Conservation (phyloP, 257 asterid species). For the Nicotiana noctiflora region DNA sequence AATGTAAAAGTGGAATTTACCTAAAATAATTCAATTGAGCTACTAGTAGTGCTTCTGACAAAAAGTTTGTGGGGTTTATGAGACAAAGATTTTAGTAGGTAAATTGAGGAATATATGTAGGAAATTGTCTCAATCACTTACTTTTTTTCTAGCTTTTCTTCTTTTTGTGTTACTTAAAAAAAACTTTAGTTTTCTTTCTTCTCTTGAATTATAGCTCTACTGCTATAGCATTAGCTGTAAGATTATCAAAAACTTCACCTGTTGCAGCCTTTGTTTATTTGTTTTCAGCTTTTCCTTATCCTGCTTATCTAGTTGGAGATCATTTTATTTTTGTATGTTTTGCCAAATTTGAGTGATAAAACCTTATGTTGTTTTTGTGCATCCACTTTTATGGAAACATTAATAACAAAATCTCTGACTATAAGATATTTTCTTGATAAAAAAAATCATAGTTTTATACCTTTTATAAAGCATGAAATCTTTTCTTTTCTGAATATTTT, state of each 20-base stretch:
- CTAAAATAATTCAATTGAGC: slow-evolving; percentile 9
- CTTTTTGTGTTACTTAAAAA: not conserved
- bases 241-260: slow-evolving; percentile 17
- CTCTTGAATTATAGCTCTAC: slow-evolving; percentile 36
- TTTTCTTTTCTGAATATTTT: not conserved
- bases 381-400: not conserved
- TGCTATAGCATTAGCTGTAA: slow-evolving; percentile 44
- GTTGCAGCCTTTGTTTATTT: slow-evolving; percentile 37
- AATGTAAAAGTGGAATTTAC: not conserved
- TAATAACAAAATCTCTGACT: not conserved
- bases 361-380: slow-evolving; percentile 19
- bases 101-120: slow-evolving; percentile 24
- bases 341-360: slow-evolving; percentile 44
- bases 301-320: slow-evolving; percentile 34
- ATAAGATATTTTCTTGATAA: not conserved
- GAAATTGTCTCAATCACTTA: slow-evolving; percentile 29
- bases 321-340: slow-evolving; percentile 15
- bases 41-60: slow-evolving; percentile 15
- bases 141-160: slow-evolving; percentile 11
- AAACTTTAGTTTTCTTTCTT: slow-evolving; percentile 24
- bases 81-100: slow-evolving; percentile 20
- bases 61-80: slow-evolving; percentile 28
- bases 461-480: not conserved
- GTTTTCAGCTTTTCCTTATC: slow-evolving; percentile 33
- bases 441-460: not conserved